Base-by-base conservation (phyloP, 2,329 filamentous ascomycete genomes). In the Penicillium fuscoglaucum region DNA sequence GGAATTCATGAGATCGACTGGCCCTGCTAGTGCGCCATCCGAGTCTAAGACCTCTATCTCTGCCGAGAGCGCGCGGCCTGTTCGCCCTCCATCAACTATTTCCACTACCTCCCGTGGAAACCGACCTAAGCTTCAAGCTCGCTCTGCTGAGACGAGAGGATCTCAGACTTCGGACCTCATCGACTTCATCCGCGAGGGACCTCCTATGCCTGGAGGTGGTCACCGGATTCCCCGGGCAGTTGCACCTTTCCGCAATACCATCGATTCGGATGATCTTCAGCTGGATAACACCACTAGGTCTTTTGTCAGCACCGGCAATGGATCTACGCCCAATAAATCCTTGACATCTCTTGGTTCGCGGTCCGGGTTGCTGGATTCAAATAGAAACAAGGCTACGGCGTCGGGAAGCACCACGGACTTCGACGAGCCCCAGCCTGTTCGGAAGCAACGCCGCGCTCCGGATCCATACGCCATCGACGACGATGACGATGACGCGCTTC, bases 401-500 rank as follows among this genome's bases (percentile, higher is more conserved):
- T 47, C 63, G 9, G 54, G 60, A 39, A 61, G 61, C 21, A 33
- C 43, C n/a, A 51, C 60, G 21, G 44, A 51, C 17, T 46, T 51
- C 28, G 59, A 62, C 5, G 57, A 57, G 10, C 37, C 45, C 17
- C 39, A 48, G 61, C 68, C 90, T 6, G 84, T 85, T 66, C 85
- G 90, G 54, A 96, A 90, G 69, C 90, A 88, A 45, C 85, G 88
- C 46, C 87, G 91, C 29, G 86, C 92, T 52, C 90, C 85, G 57
- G 95, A 99, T 68, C 95, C 93, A 0, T 98, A 98, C 65, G 91
- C 92, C n/a, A 91, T 98, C 62, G 93, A 97, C 69, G 66, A 67
- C 24, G 80, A 87, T 31, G 78, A 79, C 53, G 90, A 87, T 66
- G 88, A 91, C 56, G 82, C 87, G 1, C 80, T 85, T 31, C 72